Conservation (phyloP, 2,329 filamentous ascomycete species). For the Aureobasidium subglaciale region DNA sequence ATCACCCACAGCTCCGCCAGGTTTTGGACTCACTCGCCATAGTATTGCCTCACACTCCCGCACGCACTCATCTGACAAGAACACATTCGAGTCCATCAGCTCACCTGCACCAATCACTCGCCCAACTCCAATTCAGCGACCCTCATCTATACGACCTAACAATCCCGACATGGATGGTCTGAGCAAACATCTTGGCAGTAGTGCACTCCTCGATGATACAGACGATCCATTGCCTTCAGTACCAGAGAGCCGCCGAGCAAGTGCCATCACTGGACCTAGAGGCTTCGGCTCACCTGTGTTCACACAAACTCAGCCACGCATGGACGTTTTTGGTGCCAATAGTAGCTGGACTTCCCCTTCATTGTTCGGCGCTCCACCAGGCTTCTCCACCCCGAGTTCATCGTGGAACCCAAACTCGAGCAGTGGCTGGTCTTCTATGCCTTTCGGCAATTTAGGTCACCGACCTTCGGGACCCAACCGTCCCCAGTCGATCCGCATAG, state of each 20-base stretch:
- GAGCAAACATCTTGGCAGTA: conserved; percentile 72
- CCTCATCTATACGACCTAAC: conserved; percentile 60
- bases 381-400: conserved; percentile 25
- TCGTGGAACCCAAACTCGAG: conserved; percentile 35
- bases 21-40: conserved; percentile 29
- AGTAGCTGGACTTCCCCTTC: conserved; percentile 38
- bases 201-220: conserved; percentile 66
- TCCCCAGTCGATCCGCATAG: conserved; percentile 61
- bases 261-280: conserved; percentile 14
- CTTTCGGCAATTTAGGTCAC: conserved; percentile 48
- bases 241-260: conserved; percentile 31
- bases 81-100: conserved; percentile 51
- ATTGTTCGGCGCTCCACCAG: conserved; percentile 32
- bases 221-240: conserved; percentile 57
- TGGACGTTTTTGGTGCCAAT: conserved; percentile 29
- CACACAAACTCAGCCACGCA: conserved; percentile 25
- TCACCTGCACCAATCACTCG: conserved; percentile 68
- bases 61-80: conserved; percentile 60
- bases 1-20: conserved; percentile 28
- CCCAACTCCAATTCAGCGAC: conserved; percentile 81
- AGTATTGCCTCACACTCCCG: conserved; percentile 58
- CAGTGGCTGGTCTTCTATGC: conserved; percentile 37
- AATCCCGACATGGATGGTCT: conserved; percentile 47
- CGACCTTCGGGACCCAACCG: conserved; percentile 34
- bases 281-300: conserved; percentile 27